These are phyloP conservation scores for Komagataella kurtzmanii DNA, from an alignment of 805 yeast species.

Conservation along the genomic window DNA sequence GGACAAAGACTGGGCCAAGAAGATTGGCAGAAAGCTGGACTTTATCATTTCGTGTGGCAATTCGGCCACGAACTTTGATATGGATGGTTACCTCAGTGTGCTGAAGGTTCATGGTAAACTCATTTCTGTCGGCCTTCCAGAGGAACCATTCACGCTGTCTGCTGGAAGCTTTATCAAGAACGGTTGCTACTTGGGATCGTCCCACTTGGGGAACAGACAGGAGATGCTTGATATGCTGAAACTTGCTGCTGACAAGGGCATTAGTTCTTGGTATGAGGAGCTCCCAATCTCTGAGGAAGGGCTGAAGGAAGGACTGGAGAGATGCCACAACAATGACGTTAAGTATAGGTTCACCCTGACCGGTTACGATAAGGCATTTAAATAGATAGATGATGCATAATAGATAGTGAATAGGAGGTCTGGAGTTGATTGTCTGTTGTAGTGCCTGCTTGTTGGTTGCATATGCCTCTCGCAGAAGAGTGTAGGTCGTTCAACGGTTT, in stretches of 20 bases:
- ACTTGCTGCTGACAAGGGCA: slow-evolving; percentile 42
- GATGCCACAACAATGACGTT: slow-evolving; percentile 41
- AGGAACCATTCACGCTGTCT: slow-evolving; percentile 25
- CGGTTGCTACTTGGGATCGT: slow-evolving; percentile 42
- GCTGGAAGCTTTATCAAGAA: slow-evolving; percentile 26
- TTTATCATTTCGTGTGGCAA: slow-evolving; percentile 40
- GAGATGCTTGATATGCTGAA: slow-evolving; percentile 59
- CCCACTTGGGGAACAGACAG: slow-evolving; percentile 45
- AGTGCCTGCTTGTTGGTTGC: too few relatives aligned
- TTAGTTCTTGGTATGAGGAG: slow-evolving; percentile 52
- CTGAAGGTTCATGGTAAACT: slow-evolving; percentile 47
- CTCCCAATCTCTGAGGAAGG: slow-evolving; percentile 39
- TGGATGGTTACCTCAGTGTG: slow-evolving; percentile 30
- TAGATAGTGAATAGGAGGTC: background rate
- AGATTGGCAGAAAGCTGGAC: slow-evolving; percentile 24
- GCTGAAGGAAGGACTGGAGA: slow-evolving; percentile 40
- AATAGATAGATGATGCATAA: background rate
- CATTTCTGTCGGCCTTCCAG: slow-evolving; percentile 59
- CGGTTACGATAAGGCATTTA: slow-evolving; percentile 35
- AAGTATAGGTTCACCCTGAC: slow-evolving; percentile 52
- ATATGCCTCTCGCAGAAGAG: too few relatives aligned
- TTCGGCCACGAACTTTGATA: slow-evolving; percentile 32
- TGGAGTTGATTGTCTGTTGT: background rate
- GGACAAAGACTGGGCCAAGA: slow-evolving; percentile 19
- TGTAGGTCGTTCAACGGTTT: background rate